These are phyloP conservation scores for Rauvolfia tetraphylla DNA, from an alignment of 257 asterid genomes.

Conservation along the genomic window DNA sequence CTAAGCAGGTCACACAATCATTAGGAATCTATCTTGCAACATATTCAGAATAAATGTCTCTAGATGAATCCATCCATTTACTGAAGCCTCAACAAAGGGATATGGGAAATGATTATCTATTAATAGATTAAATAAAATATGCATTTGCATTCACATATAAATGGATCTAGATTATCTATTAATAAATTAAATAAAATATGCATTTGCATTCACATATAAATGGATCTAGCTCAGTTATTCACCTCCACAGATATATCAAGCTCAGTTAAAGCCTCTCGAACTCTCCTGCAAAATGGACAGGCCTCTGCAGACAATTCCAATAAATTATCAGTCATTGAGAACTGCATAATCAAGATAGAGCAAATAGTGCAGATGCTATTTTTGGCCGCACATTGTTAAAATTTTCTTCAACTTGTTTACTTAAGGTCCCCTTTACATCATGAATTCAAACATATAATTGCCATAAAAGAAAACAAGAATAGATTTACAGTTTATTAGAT, in stretches of 20 bases:
- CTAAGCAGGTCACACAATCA: not conserved
- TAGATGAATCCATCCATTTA: not conserved
- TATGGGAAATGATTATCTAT: not conserved
- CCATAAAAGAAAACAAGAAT: not conserved
- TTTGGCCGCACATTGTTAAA: too few species aligned
- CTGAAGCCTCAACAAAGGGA: not conserved
- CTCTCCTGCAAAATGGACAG: conserved; percentile 91
- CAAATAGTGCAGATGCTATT: not conserved
- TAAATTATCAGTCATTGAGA: conserved; percentile 5
- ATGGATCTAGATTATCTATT: too few species aligned
- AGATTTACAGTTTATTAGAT: not conserved
- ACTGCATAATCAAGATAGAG: not conserved
- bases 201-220: not conserved
- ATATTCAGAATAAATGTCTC: not conserved
- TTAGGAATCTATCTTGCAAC: not conserved
- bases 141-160: not conserved
- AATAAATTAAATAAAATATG: too few species aligned
- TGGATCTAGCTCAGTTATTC: not conserved
- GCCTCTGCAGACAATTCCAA: conserved; percentile 70
- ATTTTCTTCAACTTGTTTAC: not conserved
- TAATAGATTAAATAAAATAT: not conserved
- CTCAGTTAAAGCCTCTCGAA: conserved; percentile 79
- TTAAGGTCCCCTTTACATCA: not conserved
- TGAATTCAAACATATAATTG: not conserved
- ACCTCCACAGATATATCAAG: conserved; percentile 80